Base-by-base conservation (phyloP, 345 rosid genomes). In the Rhodomyrtus tomentosa region DNA sequence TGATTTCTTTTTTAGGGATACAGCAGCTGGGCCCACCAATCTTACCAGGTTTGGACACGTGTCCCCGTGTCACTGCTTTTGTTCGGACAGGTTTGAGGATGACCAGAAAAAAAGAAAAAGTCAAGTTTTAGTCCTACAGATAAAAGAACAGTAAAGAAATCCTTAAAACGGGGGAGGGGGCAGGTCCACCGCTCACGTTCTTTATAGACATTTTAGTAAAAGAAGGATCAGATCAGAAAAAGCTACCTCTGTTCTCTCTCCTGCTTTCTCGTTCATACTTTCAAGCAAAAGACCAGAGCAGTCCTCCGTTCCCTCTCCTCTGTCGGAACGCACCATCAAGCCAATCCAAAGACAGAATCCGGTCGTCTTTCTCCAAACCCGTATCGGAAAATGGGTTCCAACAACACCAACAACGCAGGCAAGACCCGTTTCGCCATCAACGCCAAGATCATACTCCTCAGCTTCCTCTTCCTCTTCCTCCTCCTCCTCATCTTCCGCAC, bases 401-500 rank as follows among this genome's bases (percentile, higher is more conserved):
- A 9, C 76, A 62, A 9, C 76, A 62, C 38, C 42, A 38, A 38
- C 42, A 32, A 18, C 76, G 20, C 76, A 42, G 18, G 42, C 76
- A 91, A 89, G 55, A 40, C 88, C 56, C 91, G 81, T 18, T 86
- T 85, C 56, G 54, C 90, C 51, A 25, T 87, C 29, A 90, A 87
- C 90, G 49, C 86, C 82, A 93, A 90, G 91, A 84, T 90, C 81
- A 79, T 86, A 68, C 50, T 90, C 85, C 80, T 89, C 76, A 80
- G 82, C 84, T 83, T 84, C 83, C 89, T 90, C 87, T 85, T 90
- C 86, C 89, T 92, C 50, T 82, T 86, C 85, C 85, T 93, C 58
- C 84, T 93, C 85, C 87, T 89, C 80, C 80, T 93, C 68, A 86
- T 92, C 56, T 50, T 89, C 36, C 91, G 86, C 91, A 87, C 93